Base-by-base conservation (phyloP, 2,329 filamentous ascomycete genomes). In the Torrubiella hemipterigena region DNA sequence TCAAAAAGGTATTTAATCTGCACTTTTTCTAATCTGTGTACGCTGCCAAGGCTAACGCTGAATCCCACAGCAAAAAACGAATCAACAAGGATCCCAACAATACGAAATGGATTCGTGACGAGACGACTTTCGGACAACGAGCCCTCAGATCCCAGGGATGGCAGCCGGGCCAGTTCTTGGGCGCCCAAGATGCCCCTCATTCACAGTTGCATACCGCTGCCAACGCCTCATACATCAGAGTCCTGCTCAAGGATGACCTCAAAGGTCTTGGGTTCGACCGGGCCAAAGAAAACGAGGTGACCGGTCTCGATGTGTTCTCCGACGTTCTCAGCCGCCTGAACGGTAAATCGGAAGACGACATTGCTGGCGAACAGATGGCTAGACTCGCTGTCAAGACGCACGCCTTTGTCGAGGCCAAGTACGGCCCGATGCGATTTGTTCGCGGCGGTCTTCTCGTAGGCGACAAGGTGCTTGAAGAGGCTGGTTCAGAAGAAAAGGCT, bases 21-120 rank as follows among this genome's bases (percentile, higher is more conserved):
- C 15, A 25, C 7, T 18, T 26, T 9, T 15, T 17, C 13, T n/a
- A n/a, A n/a, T n/a, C n/a, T n/a, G n/a, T n/a, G n/a, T n/a, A n/a
- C n/a, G n/a, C n/a, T n/a, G n/a, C n/a, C n/a, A n/a, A 11, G 22
- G 5, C 22, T 24, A 24, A 24, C 22, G 22, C 22, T 24, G 16
- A 8, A 12, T 14, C 16, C 14, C 26, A 4, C 31, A 58, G 56
- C 32, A 54, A 55, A 31, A 45, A 67, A 29, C 93, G 89, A 60
- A 77, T 96, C 50, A 81, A 80, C 42, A 70, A 81, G 52, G 91
- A 98, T 58, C 91, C 91, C 7, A 95, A 96, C 61, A 98, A 96
- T 56, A 94, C 84, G 29, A 76, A 73, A 67, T 98, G 91, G 91
- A 77, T 80, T 34, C 77, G 79, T 47, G 80, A 87, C 51, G 83